These are phyloP conservation scores for Trypanosoma rangeli DNA, from an alignment of 208 protist genomes.

Conservation along the genomic window DNA sequence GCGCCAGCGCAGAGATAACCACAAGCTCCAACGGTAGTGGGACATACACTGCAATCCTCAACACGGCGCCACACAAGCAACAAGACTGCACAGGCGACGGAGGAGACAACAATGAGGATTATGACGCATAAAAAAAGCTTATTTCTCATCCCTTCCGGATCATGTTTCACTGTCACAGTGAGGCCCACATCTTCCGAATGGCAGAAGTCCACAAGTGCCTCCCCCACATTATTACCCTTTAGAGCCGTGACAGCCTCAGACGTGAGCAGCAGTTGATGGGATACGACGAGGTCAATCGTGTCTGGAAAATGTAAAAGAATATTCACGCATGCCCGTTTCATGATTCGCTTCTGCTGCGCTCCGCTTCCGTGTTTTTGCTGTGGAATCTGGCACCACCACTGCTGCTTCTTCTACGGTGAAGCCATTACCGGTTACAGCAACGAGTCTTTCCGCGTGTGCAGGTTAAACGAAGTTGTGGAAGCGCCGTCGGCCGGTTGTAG, in stretches of 20 bases:
- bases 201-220: conserved; percentile 7
- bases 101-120: neutral
- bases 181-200: neutral
- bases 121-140: conserved; percentile 1
- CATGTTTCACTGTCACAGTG: neutral
- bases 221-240: conserved; percentile 1
- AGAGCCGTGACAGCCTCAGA: conserved; percentile 3
- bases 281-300: neutral
- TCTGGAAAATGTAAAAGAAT: conserved; percentile 8
- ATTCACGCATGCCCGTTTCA: conserved; percentile 3
- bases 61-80: neutral
- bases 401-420: too few species aligned
- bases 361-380: too few species aligned
- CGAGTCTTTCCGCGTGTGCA: too few species aligned
- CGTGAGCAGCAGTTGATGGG: conserved; percentile 2
- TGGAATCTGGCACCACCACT: too few species aligned
- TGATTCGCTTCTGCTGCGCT: too few species aligned
- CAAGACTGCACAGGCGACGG: neutral
- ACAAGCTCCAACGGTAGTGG: conserved; percentile 3
- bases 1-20: neutral
- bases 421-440: too few species aligned
- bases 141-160: neutral
- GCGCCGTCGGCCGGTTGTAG: too few species aligned
- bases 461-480: too few species aligned
- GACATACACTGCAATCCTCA: conserved; percentile 6